Conservation (phyloP, 139 green algal species). For the Chlorella vulgaris region DNA sequence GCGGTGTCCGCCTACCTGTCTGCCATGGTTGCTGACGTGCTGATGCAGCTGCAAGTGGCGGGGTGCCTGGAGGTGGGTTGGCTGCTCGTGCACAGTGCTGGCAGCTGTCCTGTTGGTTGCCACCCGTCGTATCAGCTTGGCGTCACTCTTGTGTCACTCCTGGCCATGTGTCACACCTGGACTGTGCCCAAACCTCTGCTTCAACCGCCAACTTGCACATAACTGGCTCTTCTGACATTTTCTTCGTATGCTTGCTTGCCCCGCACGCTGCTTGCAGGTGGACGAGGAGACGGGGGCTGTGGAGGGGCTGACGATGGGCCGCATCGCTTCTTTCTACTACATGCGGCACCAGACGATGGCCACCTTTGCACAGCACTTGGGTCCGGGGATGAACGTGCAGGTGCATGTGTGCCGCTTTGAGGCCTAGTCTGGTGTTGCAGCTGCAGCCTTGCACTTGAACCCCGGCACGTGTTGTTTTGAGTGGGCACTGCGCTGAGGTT, state of each 20-base stretch:
- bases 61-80: conserved; percentile 76
- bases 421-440: too few species aligned
- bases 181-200: too few species aligned
- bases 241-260: too few species aligned
- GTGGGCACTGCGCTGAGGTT: neutral
- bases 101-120: too few species aligned
- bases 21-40: conserved; percentile 69
- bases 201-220: too few species aligned
- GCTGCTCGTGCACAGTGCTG: too few species aligned
- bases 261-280: conserved; percentile 20
- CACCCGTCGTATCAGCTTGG: too few species aligned
- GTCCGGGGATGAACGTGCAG: conserved; percentile 60
- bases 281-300: conserved; percentile 65
- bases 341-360: conserved; percentile 87
- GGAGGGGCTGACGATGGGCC: conserved; percentile 65
- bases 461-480: neutral
- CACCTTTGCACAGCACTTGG: conserved; percentile 70
- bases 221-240: too few species aligned
- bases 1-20: conserved; percentile 80
- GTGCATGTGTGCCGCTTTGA: too few species aligned
- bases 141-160: too few species aligned
- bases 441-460: neutral
- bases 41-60: conserved; percentile 73
- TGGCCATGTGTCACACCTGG: too few species aligned
- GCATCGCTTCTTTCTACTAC: conserved; percentile 96